Percentiles rank a stretch among this genome's conserved stretches.
phyloP scores from a whole-genome alignment of 192 early-diverging fungal species.

The Coemansia sp. region DNA sequence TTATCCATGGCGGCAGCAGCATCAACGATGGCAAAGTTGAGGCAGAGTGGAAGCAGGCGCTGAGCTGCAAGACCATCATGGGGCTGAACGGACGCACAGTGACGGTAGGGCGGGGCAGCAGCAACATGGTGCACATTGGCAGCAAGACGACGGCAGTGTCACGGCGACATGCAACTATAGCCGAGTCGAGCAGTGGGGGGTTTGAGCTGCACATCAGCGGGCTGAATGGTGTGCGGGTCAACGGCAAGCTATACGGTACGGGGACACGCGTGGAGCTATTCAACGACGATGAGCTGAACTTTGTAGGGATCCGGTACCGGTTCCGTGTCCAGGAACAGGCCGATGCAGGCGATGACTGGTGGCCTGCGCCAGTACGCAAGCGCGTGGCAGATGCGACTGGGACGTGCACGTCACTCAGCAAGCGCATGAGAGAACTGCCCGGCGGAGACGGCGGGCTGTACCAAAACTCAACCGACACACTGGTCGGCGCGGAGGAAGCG shows the following conservation, averaged over 20 bases:
- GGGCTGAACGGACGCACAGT: slow-evolving; percentile 28
- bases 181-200: neutral
- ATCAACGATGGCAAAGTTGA: neutral
- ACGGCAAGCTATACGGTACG: slow-evolving; percentile 24
- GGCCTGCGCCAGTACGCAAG: slow-evolving; percentile 41
- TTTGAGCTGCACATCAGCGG: slow-evolving; percentile 40
- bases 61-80: slow-evolving; percentile 30
- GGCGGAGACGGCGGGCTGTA: slow-evolving; percentile 10
- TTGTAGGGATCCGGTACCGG: slow-evolving; percentile 49
- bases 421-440: slow-evolving; percentile 19
- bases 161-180: slow-evolving; percentile 40
- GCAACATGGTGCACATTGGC: slow-evolving; percentile 39
- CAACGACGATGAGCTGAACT: slow-evolving; percentile 43
- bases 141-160: slow-evolving; percentile 40
- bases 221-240: slow-evolving; percentile 51
- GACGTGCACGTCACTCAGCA: neutral
- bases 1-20: neutral
- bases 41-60: slow-evolving; percentile 27
- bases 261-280: slow-evolving; percentile 22
- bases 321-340: slow-evolving; percentile 27
- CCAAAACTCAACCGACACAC: slow-evolving; percentile 39
- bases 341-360: slow-evolving; percentile 30
- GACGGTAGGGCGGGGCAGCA: slow-evolving; percentile 46
- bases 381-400: neutral
- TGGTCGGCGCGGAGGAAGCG: slow-evolving; percentile 16